These are phyloP conservation scores for Lactarius quietus DNA, from an alignment of 768 basidiomycete genomes.

Conservation along the genomic window DNA sequence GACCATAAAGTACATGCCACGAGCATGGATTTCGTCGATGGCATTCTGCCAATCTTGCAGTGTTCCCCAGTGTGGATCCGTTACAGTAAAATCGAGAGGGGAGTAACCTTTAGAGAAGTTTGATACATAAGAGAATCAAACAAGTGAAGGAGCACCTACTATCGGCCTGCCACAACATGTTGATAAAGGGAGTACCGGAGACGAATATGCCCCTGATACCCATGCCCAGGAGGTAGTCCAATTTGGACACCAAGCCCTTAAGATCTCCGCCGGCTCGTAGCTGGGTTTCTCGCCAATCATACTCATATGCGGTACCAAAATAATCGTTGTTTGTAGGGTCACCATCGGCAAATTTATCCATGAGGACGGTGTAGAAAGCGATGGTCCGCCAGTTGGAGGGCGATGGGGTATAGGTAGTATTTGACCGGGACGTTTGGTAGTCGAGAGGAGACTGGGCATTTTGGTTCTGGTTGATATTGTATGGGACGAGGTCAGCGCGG, in stretches of 20 bases:
- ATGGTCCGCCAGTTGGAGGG: constrained; percentile 83
- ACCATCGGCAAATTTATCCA: constrained; percentile 95
- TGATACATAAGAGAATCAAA: constrained; percentile 7
- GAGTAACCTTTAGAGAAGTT: constrained; percentile 67
- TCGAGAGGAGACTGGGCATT: constrained; percentile 62
- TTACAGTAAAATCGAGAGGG: constrained; percentile 82
- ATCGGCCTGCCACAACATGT: constrained; percentile 98
- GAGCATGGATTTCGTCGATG: constrained; percentile 72
- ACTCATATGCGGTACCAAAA: constrained; percentile 75
- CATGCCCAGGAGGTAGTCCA: constrained; percentile 92
- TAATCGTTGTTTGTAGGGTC: constrained; percentile 91
- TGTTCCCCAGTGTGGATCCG: constrained; percentile 92
- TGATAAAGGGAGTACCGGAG: constrained; percentile 88
- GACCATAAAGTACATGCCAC: constrained; percentile 87
- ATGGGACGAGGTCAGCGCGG: constrained; percentile 57
- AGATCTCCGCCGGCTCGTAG: constrained; percentile 88
- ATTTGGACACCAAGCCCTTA: constrained; percentile 63
- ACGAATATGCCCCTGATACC: constrained; percentile 83
- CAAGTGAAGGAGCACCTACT: constrained; percentile 49
- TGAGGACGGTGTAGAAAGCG: constrained; percentile 74
- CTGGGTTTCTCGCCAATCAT: constrained; percentile 85
- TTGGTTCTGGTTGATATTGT: constrained; percentile 78
- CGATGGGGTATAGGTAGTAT: constrained; percentile 68
- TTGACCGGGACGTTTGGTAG: constrained; percentile 60
- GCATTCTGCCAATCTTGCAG: constrained; percentile 72